Base-by-base conservation (phyloP, 345 rosid genomes). In the Hypericum perforatum region DNA sequence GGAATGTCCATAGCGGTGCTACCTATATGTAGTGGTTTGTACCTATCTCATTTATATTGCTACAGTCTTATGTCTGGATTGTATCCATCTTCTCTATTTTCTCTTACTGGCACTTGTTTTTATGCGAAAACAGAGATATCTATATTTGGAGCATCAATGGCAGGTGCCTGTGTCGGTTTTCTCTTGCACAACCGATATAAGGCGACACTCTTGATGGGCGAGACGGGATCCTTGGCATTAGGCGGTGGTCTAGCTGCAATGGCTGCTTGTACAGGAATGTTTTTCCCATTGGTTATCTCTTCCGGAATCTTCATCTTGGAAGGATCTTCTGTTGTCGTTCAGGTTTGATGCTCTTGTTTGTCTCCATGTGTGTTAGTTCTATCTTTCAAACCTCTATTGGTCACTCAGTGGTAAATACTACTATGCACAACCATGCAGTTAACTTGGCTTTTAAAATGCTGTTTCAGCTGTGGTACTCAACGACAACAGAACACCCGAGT, bases 191-290 rank as follows among this genome's bases (percentile, higher is more conserved):
- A 87, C 39, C 74, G 89, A 37, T 79, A 91, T 69, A 82, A 73
- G 65, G 94, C 96, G 64, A 81, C 95, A 6, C 73, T 91, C 16
- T 75, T 75, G 7, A 85, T 91, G 92, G 98, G 96, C 48, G 74
- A 74, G 41, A 82, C 85, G 1, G 96, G 98, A 63, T 82, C 96
- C 5, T 69, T 81, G 72, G 98, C 92, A 64, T 68, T 87, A 6
- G 98, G 96, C 58, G 96, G 87, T 49, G 98, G 86, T 39, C 74
- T 91, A 58, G 96, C 96, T 63, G 78, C 98, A 57, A 85, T 91
- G 98, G 96, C 98, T 68, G 85, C 95, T 54, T 81, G 84, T 65
- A 79, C 88, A 1, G 95, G 98, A 76, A 87, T 91, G 96, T 87
- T 87, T 70, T 72, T 91, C 16, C 96, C 98, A 10, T 76, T 91